These are phyloP conservation scores for Aquilaria yunnanensis DNA, from an alignment of 345 rosid genomes.

Conservation along the genomic window DNA sequence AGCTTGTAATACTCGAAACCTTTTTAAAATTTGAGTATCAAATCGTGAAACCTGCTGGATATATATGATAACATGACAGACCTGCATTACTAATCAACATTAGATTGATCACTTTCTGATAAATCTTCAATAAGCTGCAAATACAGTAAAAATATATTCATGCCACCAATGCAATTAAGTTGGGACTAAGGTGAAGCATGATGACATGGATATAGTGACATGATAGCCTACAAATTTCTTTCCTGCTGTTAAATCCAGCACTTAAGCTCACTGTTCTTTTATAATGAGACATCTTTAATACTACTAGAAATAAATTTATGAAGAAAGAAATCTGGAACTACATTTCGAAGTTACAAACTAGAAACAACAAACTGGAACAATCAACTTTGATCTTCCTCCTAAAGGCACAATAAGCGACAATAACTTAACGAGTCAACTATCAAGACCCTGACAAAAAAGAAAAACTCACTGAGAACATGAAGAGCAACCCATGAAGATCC, in stretches of 20 bases:
- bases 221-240: no score
- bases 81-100: slow-evolving; percentile 54
- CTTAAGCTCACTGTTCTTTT: no score
- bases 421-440: neutral
- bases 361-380: no score
- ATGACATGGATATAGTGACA: no score
- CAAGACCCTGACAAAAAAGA: neutral
- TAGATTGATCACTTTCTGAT: slow-evolving; percentile 6
- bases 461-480: slow-evolving; percentile 82
- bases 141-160: neutral
- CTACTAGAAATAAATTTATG: no score
- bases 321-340: no score
- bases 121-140: neutral
- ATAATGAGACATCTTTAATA: no score
- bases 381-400: no score
- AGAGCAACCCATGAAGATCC: slow-evolving; percentile 78
- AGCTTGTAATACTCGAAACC: slow-evolving; percentile 70
- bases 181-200: no score
- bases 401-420: neutral
- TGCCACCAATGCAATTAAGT: no score
- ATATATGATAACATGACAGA: slow-evolving; percentile 67
- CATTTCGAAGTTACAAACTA: no score
- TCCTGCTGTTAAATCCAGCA: no score
- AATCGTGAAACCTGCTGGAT: slow-evolving; percentile 64
- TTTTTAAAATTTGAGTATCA: slow-evolving; percentile 55